Evolutionary conservation across 495 filamentous ascomycete genomes (phyloP).

Genomic region (Neohortaea acidophila): DNA sequence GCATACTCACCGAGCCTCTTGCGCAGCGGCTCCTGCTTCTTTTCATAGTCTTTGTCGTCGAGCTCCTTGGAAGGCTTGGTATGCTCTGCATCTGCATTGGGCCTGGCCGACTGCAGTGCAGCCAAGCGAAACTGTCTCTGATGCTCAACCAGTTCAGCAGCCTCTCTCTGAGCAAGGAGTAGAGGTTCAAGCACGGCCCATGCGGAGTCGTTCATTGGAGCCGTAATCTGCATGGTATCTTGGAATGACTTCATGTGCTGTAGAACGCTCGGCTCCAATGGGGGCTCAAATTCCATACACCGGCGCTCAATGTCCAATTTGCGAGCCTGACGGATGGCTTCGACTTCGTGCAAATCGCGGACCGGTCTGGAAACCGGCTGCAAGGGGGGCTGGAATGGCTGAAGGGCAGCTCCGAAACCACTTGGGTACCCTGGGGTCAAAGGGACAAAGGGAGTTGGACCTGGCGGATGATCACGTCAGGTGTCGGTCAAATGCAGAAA

Average conservation of each 20-base stretch:
- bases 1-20: slow-evolving; percentile 43
- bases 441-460: no score
- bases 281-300: slow-evolving; percentile 44
- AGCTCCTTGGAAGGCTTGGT: slow-evolving; percentile 44
- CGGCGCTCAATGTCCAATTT: slow-evolving; percentile 54
- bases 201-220: slow-evolving; percentile 44
- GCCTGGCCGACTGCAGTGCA: slow-evolving; percentile 30
- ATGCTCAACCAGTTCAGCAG: slow-evolving; percentile 40
- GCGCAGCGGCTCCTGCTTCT: slow-evolving; percentile 46
- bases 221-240: slow-evolving; percentile 49
- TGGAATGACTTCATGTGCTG: slow-evolving; percentile 53
- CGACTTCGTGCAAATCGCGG: slow-evolving; percentile 32
- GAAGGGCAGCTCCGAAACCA: background rate
- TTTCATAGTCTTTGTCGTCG: slow-evolving; percentile 50
- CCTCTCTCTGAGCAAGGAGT: slow-evolving; percentile 44
- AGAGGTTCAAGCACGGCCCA: slow-evolving; percentile 53
- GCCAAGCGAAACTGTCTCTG: slow-evolving; percentile 29
- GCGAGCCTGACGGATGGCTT: slow-evolving; percentile 34
- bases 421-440: no score
- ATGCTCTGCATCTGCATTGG: slow-evolving; percentile 31
- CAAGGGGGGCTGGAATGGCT: background rate
- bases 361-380: slow-evolving; percentile 14
- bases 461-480: no score
- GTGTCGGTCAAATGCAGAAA: no score
- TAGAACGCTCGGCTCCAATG: slow-evolving; percentile 41